A percentile compares a stretch with the other conserved stretches of the same genome.
phyloP scores from a whole-genome alignment of 2,329 filamentous ascomycete genomes.

The Aspergillus vadensis region DNA sequence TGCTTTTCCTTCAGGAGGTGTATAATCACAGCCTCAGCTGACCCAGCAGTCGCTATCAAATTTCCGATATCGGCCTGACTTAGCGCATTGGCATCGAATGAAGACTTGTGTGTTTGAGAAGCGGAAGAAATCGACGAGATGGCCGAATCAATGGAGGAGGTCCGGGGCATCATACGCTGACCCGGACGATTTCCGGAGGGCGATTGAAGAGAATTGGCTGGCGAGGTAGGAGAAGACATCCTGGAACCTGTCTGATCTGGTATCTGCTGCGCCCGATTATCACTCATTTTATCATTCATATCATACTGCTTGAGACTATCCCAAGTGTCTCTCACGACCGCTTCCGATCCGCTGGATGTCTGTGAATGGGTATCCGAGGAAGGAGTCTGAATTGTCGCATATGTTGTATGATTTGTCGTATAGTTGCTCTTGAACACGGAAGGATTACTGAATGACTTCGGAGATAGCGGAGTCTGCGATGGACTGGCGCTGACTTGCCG shows the following conservation, averaged over 20 bases:
- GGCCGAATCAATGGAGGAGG: constrained; percentile 90
- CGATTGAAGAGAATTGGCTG: constrained; percentile 33
- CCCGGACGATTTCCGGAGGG: constrained; percentile 32
- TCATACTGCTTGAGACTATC: constrained; percentile 26
- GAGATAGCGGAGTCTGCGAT: constrained; percentile 32
- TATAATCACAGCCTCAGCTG: constrained; percentile 83
- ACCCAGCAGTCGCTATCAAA: constrained; percentile 81
- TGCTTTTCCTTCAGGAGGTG: constrained; percentile 91
- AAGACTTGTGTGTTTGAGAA: constrained; percentile 60
- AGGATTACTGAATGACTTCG: constrained; percentile 25
- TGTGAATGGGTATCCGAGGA: constrained; percentile 26
- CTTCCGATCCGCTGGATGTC: constrained; percentile 19
- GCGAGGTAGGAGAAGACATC: constrained; percentile 33
- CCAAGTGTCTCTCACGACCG: constrained; percentile 16
- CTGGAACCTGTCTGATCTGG: constrained; percentile 31
- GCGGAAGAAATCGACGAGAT: constrained; percentile 72
- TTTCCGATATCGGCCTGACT: constrained; percentile 73
- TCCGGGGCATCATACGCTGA: constrained; percentile 61
- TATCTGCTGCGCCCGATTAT: constrained; percentile 29
- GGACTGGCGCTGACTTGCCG: constrained; percentile 24
- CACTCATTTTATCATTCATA: constrained; percentile 23
- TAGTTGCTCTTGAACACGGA: constrained; percentile 26
- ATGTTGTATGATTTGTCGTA: constrained; percentile 27
- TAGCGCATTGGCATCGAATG: constrained; percentile 58
- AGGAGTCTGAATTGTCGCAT: constrained; percentile 35